These are phyloP conservation scores for Candolleomyces efflorescens DNA, from an alignment of 768 basidiomycete genomes.

Conservation along the genomic window DNA sequence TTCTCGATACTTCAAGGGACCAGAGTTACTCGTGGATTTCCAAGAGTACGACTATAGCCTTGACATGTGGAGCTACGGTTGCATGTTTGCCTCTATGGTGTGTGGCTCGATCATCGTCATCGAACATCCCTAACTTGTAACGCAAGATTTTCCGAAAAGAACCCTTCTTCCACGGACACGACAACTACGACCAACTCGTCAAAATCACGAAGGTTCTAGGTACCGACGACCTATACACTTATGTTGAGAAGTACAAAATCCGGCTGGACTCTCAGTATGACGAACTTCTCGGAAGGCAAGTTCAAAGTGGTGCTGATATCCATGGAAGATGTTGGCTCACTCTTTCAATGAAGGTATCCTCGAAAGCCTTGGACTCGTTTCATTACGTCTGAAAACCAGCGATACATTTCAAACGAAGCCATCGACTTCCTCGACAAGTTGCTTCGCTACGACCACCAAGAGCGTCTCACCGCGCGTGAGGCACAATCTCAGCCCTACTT, in stretches of 20 bases:
- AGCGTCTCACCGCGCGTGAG: slow-evolving; percentile 91
- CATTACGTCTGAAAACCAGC: slow-evolving; percentile 92
- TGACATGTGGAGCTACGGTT: slow-evolving; percentile 99
- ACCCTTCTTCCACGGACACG: slow-evolving; percentile 98
- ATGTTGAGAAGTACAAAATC: slow-evolving; percentile 94
- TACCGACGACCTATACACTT: slow-evolving; percentile 90
- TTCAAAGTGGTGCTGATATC: slow-evolving; percentile 1
- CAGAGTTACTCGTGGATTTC: slow-evolving; percentile 94
- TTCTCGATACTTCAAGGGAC: slow-evolving; percentile 97
- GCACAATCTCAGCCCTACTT: slow-evolving; percentile 94
- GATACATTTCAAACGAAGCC: slow-evolving; percentile 95
- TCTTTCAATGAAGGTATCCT: slow-evolving; percentile 56
- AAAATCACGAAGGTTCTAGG: slow-evolving; percentile 98
- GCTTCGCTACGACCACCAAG: slow-evolving; percentile 95
- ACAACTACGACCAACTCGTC: slow-evolving; percentile 97
- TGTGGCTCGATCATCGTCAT: slow-evolving; percentile 13
- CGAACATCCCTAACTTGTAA: slow-evolving; percentile 7
- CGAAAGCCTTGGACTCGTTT: slow-evolving; percentile 95
- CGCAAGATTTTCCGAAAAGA: slow-evolving; percentile 95
- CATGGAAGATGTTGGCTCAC: neutral
- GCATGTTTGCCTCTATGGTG: slow-evolving; percentile 99
- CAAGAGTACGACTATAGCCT: slow-evolving; percentile 98
- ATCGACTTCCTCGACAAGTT: slow-evolving; percentile 96
- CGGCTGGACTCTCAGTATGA: slow-evolving; percentile 95
- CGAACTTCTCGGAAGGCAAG: slow-evolving; percentile 82